Base-by-base conservation (phyloP, 495 filamentous ascomycete genomes). In the Haplographium delicatum region DNA sequence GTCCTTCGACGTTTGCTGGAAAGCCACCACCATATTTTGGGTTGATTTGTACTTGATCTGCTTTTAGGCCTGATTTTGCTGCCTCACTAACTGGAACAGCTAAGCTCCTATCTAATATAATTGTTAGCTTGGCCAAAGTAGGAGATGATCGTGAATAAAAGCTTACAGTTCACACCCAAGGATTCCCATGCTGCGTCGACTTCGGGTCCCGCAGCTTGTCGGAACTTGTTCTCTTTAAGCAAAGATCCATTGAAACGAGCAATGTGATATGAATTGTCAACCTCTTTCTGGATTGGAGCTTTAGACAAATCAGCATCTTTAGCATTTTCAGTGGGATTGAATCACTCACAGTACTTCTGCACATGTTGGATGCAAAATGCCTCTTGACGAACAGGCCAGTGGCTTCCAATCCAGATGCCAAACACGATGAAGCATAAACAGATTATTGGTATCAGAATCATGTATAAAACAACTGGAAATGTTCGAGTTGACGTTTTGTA, bases 151-250 rank as follows among this genome's bases (percentile, higher is more conserved):
- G 20, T 31, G 23, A 22, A 11, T 48, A 45, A 22, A 15, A 34
- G 39, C 64, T 44, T 42, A 76, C 73, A 80, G 35, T 79, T 67
- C 0, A 72, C 63, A 2, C 79, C 79, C 0, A 83, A 55, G 2
- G 74, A 66, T 26, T 69, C 68, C 79, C 79, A 83, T 3, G 77
- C 78, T 2, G 69, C 75, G 56, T 83, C 79, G 2, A 80, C 75
- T 47, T 77, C 75, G 0, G 74, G 73, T 15, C 72, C 66, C 0
- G 72, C 74, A 30, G 66, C 50, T 44, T 72, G 66, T 10, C 78
- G 73, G 56, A 71, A 83, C 20, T 72, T 63, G 38, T 76, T 75
- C 44, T 78, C 69, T 16, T 77, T 68, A 18, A 80, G 28, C 3
- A 80, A 67, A 0, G 73, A 72, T 15, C 77, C 76, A 54, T 80